Conservation (phyloP, 495 filamentous ascomycete genomes). For the Trichoderma virens region DNA sequence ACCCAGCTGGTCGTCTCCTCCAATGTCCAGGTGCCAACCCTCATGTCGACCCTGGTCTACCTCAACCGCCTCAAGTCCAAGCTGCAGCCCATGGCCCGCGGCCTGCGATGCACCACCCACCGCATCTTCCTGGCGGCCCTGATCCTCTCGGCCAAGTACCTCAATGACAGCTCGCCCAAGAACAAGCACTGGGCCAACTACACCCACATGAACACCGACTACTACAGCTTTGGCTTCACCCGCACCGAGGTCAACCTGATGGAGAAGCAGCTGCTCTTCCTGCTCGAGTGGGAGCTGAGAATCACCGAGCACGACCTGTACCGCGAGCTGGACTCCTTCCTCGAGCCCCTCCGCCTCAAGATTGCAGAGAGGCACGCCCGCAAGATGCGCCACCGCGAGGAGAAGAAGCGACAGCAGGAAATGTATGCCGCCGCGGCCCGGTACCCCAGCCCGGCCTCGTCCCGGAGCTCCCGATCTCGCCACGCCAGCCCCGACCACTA, state of each 20-base stretch:
- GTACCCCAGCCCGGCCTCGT: constrained; percentile 28
- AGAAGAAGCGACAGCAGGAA: constrained; percentile 27
- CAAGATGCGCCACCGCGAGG: constrained; percentile 36
- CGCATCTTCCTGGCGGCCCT: constrained; percentile 93
- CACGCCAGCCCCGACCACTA: constrained; percentile 23
- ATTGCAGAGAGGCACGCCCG: constrained; percentile 31
- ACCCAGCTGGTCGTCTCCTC: constrained; percentile 80
- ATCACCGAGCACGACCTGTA: constrained; percentile 81
- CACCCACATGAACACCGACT: constrained; percentile 59
- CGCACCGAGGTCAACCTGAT: constrained; percentile 94
- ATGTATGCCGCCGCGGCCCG: constrained; percentile 16
- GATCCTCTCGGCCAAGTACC: constrained; percentile 90
- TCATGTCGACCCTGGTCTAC: constrained; percentile 95
- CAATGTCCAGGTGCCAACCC: constrained; percentile 91
- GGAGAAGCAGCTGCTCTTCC: constrained; percentile 93
- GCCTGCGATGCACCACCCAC: constrained; percentile 93
- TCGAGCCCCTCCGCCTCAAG: constrained; percentile 65
- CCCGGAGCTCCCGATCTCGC: constrained; percentile 31
- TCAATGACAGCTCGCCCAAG: constrained; percentile 97
- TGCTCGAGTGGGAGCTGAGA: constrained; percentile 87
- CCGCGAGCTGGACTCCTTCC: constrained; percentile 77
- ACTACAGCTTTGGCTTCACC: constrained; percentile 81
- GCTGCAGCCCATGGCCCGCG: constrained; percentile 90
- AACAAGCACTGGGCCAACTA: constrained; percentile 99
- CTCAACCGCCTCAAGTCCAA: constrained; percentile 72